Conservation (phyloP, 129 eudicot species). For the Pulicaria dysenterica region DNA sequence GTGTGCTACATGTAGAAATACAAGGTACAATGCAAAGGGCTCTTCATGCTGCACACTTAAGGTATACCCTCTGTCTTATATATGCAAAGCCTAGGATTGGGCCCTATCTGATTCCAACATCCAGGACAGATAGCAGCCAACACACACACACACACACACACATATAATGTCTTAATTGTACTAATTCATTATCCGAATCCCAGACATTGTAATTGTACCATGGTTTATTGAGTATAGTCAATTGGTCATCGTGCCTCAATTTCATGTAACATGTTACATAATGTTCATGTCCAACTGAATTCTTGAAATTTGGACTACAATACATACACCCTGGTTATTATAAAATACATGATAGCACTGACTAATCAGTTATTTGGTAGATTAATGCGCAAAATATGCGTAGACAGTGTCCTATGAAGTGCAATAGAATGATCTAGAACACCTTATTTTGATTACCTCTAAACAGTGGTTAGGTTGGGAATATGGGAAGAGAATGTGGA, state of each 20-base stretch:
- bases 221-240: too few relatives aligned
- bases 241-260: too few relatives aligned
- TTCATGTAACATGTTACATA: neutral
- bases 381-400: neutral
- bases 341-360: too few relatives aligned
- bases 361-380: neutral
- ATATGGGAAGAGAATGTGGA: neutral
- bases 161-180: neutral
- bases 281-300: neutral
- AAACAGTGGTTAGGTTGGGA: neutral
- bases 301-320: neutral
- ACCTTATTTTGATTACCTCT: neutral
- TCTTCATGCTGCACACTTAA: neutral
- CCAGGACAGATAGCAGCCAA: conserved; percentile 13
- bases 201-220: neutral
- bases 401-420: neutral
- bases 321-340: neutral
- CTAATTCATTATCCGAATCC: conserved; percentile 9
- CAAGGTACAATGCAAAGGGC: conserved; percentile 24
- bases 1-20: conserved; percentile 25
- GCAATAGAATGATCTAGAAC: neutral
- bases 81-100: conserved; percentile 12
- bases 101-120: conserved; percentile 13
- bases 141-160: too few relatives aligned
- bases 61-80: conserved; percentile 1